Evolutionary conservation across 805 yeast genomes (phyloP).

Genomic region (Kregervanrija fluxuum): DNA sequence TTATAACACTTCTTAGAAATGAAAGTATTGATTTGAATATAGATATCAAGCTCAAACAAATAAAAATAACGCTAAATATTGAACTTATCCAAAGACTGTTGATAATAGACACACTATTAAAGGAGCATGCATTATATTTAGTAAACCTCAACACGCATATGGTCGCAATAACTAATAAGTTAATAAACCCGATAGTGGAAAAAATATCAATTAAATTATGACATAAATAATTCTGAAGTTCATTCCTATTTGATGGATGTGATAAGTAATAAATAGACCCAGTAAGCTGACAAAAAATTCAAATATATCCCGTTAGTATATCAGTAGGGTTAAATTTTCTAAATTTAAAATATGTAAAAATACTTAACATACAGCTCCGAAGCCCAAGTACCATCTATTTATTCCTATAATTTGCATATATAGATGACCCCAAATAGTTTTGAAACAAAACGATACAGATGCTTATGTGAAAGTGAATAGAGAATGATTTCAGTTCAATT

Average conservation of each 20-base stretch:
- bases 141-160: slow-evolving; percentile 1
- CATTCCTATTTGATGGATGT: slow-evolving; percentile 8
- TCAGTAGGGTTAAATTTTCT: not conserved
- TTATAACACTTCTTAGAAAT: slow-evolving; percentile 9
- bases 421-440: too few relatives aligned
- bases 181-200: slow-evolving; percentile 1
- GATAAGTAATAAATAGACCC: slow-evolving; percentile 12
- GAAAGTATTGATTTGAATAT: slow-evolving; percentile 10
- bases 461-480: too few relatives aligned
- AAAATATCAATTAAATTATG: slow-evolving; percentile 1
- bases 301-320: slow-evolving; percentile 1
- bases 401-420: not conserved
- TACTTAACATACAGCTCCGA: slow-evolving; percentile 14
- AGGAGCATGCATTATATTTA: slow-evolving; percentile 1
- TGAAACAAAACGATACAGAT: too few relatives aligned
- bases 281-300: slow-evolving; percentile 5
- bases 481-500: too few relatives aligned
- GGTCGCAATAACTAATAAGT: not conserved
- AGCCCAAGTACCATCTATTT: slow-evolving; percentile 7
- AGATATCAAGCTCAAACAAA: slow-evolving; percentile 12
- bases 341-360: not conserved
- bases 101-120: slow-evolving; percentile 1
- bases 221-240: slow-evolving; percentile 9
- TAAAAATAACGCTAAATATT: slow-evolving; percentile 9
- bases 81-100: slow-evolving; percentile 10